Percentiles rank a stretch among this genome's conserved stretches.
phyloP scores from a whole-genome alignment of 768 basidiomycete species.

The Gloeophyllum trabeum region DNA sequence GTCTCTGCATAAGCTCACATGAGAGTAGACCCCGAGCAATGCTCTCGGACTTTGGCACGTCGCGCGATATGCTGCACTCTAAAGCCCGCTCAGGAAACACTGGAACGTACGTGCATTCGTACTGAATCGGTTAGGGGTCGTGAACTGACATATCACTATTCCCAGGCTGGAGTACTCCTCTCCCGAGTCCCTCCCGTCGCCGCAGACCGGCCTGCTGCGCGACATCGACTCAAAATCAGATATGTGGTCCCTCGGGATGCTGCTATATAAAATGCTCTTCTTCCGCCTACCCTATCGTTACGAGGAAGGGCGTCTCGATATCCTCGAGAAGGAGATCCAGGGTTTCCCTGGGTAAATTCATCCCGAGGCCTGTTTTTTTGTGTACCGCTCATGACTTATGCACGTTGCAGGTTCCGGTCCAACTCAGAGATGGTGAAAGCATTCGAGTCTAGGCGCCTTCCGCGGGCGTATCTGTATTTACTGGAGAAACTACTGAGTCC shows the following conservation, averaged over 20 bases:
- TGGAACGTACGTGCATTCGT: conserved; percentile 59
- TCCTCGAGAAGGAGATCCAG: conserved; percentile 63
- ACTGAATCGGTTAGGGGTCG: not conserved
- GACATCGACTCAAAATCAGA: conserved; percentile 84
- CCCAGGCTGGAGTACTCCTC: conserved; percentile 75
- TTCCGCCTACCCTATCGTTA: conserved; percentile 81
- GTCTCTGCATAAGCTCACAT: not conserved
- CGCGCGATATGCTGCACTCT: conserved; percentile 76
- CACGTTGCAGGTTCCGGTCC: conserved; percentile 45
- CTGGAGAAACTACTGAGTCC: conserved; percentile 64
- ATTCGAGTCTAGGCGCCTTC: conserved; percentile 66
- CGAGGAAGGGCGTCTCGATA: conserved; percentile 50
- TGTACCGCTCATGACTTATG: too few relatives aligned
- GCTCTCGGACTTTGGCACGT: conserved; percentile 94
- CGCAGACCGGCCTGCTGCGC: conserved; percentile 48
- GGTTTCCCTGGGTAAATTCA: conserved; percentile 57
- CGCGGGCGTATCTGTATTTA: conserved; percentile 57
- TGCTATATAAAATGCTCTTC: conserved; percentile 87
- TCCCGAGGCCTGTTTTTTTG: too few relatives aligned
- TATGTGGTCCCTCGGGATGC: conserved; percentile 97
- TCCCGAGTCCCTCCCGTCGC: conserved; percentile 75
- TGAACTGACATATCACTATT: not conserved
- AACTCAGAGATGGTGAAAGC: conserved; percentile 35
- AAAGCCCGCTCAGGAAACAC: conserved; percentile 81
- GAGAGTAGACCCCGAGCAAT: conserved; percentile 73